These are phyloP conservation scores for Vicia villosa DNA, from an alignment of 306 rosid species.

Conservation along the genomic window DNA sequence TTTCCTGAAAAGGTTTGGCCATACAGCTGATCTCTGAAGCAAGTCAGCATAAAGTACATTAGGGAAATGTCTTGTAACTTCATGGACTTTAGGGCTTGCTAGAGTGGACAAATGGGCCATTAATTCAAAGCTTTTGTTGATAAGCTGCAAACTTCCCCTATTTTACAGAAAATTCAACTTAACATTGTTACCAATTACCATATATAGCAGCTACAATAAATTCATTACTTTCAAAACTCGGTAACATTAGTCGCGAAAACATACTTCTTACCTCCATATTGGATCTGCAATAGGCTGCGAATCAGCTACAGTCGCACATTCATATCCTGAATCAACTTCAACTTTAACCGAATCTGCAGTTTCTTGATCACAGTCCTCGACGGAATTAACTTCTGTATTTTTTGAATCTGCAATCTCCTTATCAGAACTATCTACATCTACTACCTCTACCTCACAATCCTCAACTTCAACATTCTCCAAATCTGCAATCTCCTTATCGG, in stretches of 20 bases:
- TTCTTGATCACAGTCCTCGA: not conserved
- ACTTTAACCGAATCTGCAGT: not conserved
- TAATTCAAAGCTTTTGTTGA: conserved; percentile 35
- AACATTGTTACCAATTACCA: not conserved
- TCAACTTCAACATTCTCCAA: too few species aligned
- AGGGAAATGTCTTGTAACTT: conserved; percentile 55
- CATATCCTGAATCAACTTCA: not conserved
- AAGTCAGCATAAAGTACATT: conserved; percentile 45
- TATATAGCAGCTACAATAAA: conserved; percentile 4
- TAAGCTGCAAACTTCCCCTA: conserved; percentile 63
- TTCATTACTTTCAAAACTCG: conserved; percentile 1
- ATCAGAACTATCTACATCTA: too few species aligned
- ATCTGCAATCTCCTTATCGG: too few species aligned
- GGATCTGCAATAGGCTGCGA: conserved; percentile 67
- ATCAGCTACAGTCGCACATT: not conserved
- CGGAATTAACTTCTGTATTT: too few species aligned
- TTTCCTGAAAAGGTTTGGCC: conserved; percentile 63
- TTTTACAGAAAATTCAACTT: conserved; percentile 31
- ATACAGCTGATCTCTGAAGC: conserved; percentile 49
- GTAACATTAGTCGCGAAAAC: not conserved
- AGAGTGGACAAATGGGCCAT: conserved; percentile 61
- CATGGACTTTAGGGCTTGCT: conserved; percentile 55
- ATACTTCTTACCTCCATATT: conserved; percentile 61
- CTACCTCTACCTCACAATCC: too few species aligned
- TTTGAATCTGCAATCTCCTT: not conserved